These are phyloP conservation scores for Trypanosoma melophagium DNA, from an alignment of 208 protist species.

Conservation along the genomic window DNA sequence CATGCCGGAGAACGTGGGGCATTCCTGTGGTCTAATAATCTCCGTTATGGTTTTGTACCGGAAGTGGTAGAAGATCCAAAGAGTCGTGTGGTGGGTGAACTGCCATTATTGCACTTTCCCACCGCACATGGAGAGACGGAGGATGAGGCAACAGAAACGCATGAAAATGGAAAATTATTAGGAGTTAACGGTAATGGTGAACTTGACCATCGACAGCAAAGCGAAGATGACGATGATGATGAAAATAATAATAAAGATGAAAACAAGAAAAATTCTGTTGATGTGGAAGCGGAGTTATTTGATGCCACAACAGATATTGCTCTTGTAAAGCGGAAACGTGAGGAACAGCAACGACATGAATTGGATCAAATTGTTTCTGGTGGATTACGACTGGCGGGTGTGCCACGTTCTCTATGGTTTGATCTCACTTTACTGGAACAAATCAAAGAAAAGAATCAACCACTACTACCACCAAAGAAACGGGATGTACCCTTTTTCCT, in stretches of 20 bases:
- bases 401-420: constrained; percentile 75
- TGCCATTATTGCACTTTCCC: constrained; percentile 81
- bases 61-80: constrained; percentile 67
- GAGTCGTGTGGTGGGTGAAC: constrained; percentile 34
- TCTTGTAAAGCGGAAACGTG: constrained; percentile 42
- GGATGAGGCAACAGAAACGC: constrained; percentile 22
- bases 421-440: constrained; percentile 85
- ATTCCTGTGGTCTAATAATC: constrained; percentile 87
- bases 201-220: too few species aligned
- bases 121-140: constrained; percentile 63
- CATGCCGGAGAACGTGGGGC: constrained; percentile 82
- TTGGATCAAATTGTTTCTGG: constrained; percentile 59
- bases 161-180: constrained; percentile 12
- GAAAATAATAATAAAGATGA: constrained; percentile 21
- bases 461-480: constrained; percentile 88
- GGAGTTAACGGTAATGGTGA: constrained; percentile 1
- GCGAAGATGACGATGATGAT: constrained; percentile 27
- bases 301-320: constrained; percentile 66
- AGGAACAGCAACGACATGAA: constrained; percentile 34
- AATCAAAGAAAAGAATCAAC: constrained; percentile 90
- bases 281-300: constrained; percentile 60
- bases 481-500: constrained; percentile 91
- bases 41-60: constrained; percentile 86
- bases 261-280: too few species aligned
- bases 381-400: constrained; percentile 63